Conservation (phyloP, 1,284 basidiomycete species). For the Austroboletus novae-zelandiae region DNA sequence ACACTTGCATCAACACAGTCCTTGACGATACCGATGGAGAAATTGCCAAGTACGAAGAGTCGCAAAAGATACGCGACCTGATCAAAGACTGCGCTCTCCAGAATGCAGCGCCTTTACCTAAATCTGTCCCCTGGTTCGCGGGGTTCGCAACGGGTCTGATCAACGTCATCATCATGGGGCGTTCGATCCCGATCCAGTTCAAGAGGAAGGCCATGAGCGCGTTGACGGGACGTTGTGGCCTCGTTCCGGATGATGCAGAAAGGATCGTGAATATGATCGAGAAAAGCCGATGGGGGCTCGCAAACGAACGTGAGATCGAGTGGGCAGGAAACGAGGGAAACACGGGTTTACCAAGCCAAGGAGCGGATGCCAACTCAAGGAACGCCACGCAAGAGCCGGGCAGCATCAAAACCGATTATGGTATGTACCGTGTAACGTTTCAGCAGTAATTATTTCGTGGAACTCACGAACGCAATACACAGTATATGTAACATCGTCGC, state of each 20-base stretch:
- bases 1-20: conserved; percentile 42
- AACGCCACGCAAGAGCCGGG: no score
- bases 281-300: conserved; percentile 8
- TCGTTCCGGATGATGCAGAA: conserved; percentile 28
- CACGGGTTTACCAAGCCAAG: background rate
- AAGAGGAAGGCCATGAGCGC: conserved; percentile 21
- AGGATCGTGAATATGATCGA: conserved; percentile 27
- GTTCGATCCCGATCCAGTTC: conserved; percentile 8
- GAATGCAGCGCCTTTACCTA: conserved; percentile 14
- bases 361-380: no score
- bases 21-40: conserved; percentile 22
- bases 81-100: conserved; percentile 17
- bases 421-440: no score
- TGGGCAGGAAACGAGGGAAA: background rate
- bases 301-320: background rate
- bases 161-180: conserved; percentile 18
- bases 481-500: no score
- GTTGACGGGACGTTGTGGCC: conserved; percentile 27
- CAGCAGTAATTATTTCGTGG: no score
- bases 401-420: no score
- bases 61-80: conserved; percentile 23
- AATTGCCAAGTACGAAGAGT: conserved; percentile 23
- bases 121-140: conserved; percentile 19
- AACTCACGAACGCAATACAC: no score
- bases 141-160: conserved; percentile 16